A percentile compares a stretch with the other conserved stretches of the same genome.
Evolutionary conservation across 768 basidiomycete genomes (phyloP).

Genomic region (Lanmaoa rubissima): DNA sequence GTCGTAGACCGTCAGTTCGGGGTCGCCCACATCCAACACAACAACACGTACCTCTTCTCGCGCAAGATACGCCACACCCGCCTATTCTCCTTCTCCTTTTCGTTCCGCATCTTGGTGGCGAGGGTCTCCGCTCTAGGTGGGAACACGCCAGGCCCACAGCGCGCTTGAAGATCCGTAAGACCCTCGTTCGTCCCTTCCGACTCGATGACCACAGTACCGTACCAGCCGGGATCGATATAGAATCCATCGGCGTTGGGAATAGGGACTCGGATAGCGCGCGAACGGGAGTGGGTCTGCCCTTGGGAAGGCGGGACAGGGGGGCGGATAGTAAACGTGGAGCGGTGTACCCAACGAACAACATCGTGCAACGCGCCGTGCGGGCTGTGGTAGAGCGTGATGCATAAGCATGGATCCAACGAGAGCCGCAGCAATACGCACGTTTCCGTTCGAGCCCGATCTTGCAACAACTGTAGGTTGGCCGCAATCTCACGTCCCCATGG

Average conservation of each 20-base stretch:
- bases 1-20: not conserved
- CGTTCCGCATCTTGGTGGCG: slow-evolving; percentile 34
- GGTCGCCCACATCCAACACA: not conserved
- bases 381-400: slow-evolving; percentile 35
- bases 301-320: slow-evolving; percentile 39
- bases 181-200: slow-evolving; percentile 87
- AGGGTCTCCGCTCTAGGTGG: slow-evolving; percentile 52
- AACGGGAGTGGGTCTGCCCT: slow-evolving; percentile 28
- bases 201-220: slow-evolving; percentile 79
- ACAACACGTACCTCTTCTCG: slow-evolving; percentile 63
- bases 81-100: slow-evolving; percentile 43
- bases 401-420: slow-evolving; percentile 4
- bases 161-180: slow-evolving; percentile 69
- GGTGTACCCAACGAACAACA: slow-evolving; percentile 83
- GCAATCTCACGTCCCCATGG: slow-evolving; percentile 82
- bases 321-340: slow-evolving; percentile 70
- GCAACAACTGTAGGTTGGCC: slow-evolving; percentile 68
- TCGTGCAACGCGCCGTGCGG: slow-evolving; percentile 78
- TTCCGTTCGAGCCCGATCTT: slow-evolving; percentile 74
- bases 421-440: slow-evolving; percentile 54
- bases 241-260: slow-evolving; percentile 55
- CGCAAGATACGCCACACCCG: slow-evolving; percentile 70
- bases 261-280: slow-evolving; percentile 36
- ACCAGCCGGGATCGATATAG: slow-evolving; percentile 77
- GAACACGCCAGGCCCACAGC: slow-evolving; percentile 68